These are phyloP conservation scores for Candida buenavistaensis DNA, from an alignment of 1,139 yeast species.

Conservation along the genomic window DNA sequence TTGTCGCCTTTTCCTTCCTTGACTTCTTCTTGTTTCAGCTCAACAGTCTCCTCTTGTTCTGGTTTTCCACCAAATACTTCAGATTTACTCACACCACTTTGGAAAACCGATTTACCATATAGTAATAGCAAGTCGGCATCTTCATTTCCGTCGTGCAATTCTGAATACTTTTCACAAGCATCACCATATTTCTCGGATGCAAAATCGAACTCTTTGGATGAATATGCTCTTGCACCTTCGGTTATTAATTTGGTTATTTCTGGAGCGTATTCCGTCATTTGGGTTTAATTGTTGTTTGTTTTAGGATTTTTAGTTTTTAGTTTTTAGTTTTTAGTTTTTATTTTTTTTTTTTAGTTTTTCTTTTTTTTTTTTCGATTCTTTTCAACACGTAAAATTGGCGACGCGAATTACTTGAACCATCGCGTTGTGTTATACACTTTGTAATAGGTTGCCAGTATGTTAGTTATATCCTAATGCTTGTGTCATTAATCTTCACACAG, in stretches of 20 bases:
- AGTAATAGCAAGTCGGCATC: constrained; percentile 72
- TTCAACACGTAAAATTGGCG: not conserved
- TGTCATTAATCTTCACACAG: no score
- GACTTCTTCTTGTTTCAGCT: constrained; percentile 16
- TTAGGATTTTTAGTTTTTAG: not conserved
- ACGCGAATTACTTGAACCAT: no score
- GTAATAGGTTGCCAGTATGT: no score
- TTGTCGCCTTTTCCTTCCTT: constrained; percentile 21
- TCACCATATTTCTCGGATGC: constrained; percentile 75
- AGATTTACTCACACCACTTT: constrained; percentile 70
- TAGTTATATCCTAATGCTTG: no score
- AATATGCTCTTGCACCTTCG: constrained; percentile 62
- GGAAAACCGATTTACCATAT: constrained; percentile 81
- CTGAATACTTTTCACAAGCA: constrained; percentile 63
- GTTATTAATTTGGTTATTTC: constrained; percentile 49
- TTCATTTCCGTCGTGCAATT: constrained; percentile 47
- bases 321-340: not conserved
- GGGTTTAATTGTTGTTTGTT: not conserved
- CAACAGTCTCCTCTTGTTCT: constrained; percentile 14
- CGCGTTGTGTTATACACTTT: no score
- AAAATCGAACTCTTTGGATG: constrained; percentile 60
- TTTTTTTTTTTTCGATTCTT: not conserved
- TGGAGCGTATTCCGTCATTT: constrained; percentile 9
- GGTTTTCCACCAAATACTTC: constrained; percentile 74
- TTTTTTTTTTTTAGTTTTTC: constrained; percentile 1